Base-by-base conservation (phyloP, 768 basidiomycete genomes). In the Boletales sp. region DNA sequence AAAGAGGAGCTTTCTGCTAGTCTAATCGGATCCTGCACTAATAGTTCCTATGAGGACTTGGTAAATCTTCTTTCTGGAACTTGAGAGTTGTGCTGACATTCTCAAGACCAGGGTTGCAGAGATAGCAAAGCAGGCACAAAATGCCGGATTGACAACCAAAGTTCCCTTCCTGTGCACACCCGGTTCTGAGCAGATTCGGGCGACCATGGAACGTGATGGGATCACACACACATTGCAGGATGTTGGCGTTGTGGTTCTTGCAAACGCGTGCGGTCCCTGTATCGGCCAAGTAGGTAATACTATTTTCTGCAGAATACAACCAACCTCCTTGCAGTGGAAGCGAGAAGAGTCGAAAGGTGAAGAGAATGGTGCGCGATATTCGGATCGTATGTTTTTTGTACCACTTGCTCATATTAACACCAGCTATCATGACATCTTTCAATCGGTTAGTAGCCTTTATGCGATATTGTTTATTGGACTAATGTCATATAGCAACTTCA, bases 11-110 rank as follows among this genome's bases (percentile, higher is more conserved):
- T 98, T 45, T 88, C 93, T 11, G 95, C 94, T 19, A 83, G 78
- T 44, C 77, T 99, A 25, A 99, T 99, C 62, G 96, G 96, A 19
- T 96, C 93, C n/a, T 99, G 96, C 69, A 99, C 96, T 30, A 99
- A 99, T 68, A 96, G 94, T 51, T 96, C 94, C 6, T 99, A 98
- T 64, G 91, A 95, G 66, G 91, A 94, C 63, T 86, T 94, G 91
- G 90, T 90, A 53, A 68, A 53, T 11, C 49, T 33, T 39, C 34
- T 10, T 44, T 8, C 3, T 25, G 40, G 9, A 31, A 37, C 46
- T 48, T 33, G 46, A 36, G 15, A 0, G n/a, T 18, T 53, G 4
- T 7, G 31, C 35, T 59, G 54, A 53, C 43, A 51, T 46, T 34
- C 44, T 13, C 33, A 61, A 93, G 93, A 93, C 93, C 8, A 83